Conservation (phyloP, 2,329 filamentous ascomycete species). For the Lecanicillium sp. region DNA sequence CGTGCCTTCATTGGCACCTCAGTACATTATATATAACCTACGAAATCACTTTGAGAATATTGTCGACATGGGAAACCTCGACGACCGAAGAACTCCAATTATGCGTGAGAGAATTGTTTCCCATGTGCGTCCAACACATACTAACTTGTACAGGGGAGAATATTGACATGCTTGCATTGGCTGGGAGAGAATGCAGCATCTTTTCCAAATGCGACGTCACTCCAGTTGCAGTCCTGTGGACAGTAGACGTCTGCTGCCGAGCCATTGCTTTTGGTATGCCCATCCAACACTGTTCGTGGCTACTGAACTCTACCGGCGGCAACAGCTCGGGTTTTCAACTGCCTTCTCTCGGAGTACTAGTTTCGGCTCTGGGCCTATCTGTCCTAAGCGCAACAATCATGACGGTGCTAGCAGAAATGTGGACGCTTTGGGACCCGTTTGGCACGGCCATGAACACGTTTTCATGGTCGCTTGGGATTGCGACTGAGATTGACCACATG, state of each 20-base stretch:
- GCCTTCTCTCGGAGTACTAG: conserved; percentile 1
- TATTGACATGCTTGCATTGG: conserved; percentile 14
- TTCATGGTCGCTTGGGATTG: conserved; percentile 19
- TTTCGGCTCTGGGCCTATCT: conserved; percentile 8
- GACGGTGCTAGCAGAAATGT: conserved; percentile 15
- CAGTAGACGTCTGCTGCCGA: conserved; percentile 8
- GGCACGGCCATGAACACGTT: conserved; percentile 14
- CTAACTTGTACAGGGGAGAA: conserved; percentile 14
- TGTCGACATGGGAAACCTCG: conserved; percentile 12
- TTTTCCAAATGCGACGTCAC: conserved; percentile 12
- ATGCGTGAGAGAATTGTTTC: conserved; percentile 13
- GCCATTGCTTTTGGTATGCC: conserved; percentile 11
- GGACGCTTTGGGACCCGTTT: conserved; percentile 18
- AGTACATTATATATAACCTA: conserved; percentile 18
- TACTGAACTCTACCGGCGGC: conserved; percentile 7
- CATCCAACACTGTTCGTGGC: conserved; percentile 12
- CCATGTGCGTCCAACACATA: background rate
- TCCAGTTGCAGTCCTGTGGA: conserved; percentile 13
- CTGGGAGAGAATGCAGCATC: conserved; percentile 13
- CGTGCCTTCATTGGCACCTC: conserved; percentile 11
- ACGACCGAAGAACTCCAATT: conserved; percentile 12
- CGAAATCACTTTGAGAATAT: conserved; percentile 19
- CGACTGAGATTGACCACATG: conserved; percentile 19
- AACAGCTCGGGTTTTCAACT: conserved; percentile 1
- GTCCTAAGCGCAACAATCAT: conserved; percentile 10